A percentile compares a stretch with the other conserved stretches of the same genome.
Conservation (phyloP, 345 rosid genomes). For the Gossypium australe region DNA sequence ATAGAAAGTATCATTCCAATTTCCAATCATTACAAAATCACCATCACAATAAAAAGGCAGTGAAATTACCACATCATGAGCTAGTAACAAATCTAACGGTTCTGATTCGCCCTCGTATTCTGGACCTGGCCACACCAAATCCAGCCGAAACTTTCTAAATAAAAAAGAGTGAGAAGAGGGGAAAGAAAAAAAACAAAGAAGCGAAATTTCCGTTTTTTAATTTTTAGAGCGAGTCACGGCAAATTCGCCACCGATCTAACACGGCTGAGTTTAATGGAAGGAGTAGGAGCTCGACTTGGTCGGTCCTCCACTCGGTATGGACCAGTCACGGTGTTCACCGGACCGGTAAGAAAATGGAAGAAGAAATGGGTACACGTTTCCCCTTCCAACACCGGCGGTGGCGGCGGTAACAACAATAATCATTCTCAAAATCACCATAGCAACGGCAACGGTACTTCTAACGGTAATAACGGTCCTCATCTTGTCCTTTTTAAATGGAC, state of each 20-base stretch:
- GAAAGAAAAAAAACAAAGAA: slow-evolving; percentile 2
- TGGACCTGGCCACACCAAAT: not conserved
- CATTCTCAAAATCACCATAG: slow-evolving; percentile 21
- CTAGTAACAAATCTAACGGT: not conserved
- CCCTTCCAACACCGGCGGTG: slow-evolving; percentile 35
- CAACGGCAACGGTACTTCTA: slow-evolving; percentile 33
- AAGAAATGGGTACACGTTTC: slow-evolving; percentile 89
- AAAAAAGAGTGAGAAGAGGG: slow-evolving; percentile 6
- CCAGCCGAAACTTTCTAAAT: not conserved
- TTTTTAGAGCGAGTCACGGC: slow-evolving; percentile 4
- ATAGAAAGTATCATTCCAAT: too few species aligned
- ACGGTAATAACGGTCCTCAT: slow-evolving; percentile 61
- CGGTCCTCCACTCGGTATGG: slow-evolving; percentile 97
- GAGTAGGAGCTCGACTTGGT: slow-evolving; percentile 94
- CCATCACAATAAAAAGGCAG: too few species aligned
- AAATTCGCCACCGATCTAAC: slow-evolving; percentile 22
- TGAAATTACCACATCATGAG: not conserved
- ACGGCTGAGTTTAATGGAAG: slow-evolving; percentile 57
- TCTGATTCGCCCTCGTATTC: not conserved
- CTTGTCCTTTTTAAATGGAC: slow-evolving; percentile 88
- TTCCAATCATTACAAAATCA: too few species aligned
- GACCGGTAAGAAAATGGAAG: slow-evolving; percentile 97
- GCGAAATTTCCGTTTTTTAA: not conserved
- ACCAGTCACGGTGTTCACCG: slow-evolving; percentile 88
- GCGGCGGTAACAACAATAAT: slow-evolving; percentile 13